These are phyloP conservation scores for Cyanophora paradoxa DNA, from an alignment of 78 protist genomes.

Conservation along the genomic window DNA sequence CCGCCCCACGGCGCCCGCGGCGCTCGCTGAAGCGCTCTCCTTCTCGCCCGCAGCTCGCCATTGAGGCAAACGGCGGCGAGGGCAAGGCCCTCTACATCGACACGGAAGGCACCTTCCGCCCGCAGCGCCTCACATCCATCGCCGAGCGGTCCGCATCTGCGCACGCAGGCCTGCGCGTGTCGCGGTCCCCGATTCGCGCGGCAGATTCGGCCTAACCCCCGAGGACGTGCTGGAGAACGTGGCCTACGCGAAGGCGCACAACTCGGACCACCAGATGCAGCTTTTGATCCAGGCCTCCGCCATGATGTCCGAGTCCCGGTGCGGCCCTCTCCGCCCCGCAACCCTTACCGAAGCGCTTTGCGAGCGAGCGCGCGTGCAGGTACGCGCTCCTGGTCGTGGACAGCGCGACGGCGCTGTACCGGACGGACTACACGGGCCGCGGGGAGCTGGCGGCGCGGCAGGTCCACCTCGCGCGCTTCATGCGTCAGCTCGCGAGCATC, in stretches of 20 bases:
- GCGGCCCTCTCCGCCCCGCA: not conserved
- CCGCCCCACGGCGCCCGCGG: no score
- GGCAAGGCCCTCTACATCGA: conserved; percentile 98
- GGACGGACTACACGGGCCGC: conserved; percentile 96
- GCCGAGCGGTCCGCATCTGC: conserved; percentile 87
- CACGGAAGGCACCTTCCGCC: conserved; percentile 99
- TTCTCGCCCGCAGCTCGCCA: conserved; percentile 51
- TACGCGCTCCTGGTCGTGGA: conserved; percentile 92
- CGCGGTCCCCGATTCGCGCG: no score
- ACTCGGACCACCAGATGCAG: conserved; percentile 89
- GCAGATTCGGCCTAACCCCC: conserved; percentile 64
- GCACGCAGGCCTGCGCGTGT: no score
- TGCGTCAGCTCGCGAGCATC: conserved; percentile 81
- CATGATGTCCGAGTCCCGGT: conserved; percentile 93
- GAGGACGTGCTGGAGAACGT: conserved; percentile 94
- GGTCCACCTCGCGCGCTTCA: conserved; percentile 88
- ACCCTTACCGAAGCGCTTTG: not conserved
- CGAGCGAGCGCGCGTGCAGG: not conserved
- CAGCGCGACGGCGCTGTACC: conserved; percentile 91
- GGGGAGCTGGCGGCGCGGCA: conserved; percentile 96
- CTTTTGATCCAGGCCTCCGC: conserved; percentile 85
- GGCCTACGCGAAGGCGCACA: conserved; percentile 96
- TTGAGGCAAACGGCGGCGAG: conserved; percentile 93
- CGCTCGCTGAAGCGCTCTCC: not conserved
- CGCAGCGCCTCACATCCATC: conserved; percentile 85